Base-by-base conservation (phyloP, 169 alveolate genomes). In the Eimeria sp. region DNA sequence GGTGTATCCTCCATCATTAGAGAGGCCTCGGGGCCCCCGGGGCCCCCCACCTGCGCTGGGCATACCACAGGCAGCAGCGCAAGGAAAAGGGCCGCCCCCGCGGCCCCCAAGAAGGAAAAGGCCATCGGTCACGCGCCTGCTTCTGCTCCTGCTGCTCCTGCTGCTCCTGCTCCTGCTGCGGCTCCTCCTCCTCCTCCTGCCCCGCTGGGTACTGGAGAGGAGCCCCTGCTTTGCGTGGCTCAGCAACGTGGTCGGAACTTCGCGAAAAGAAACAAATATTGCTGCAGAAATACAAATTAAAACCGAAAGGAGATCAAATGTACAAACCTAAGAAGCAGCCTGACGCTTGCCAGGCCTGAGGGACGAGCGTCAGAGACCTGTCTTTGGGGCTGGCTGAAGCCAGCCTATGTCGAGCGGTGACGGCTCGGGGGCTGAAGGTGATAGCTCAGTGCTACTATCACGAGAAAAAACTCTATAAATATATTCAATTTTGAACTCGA, bases 151-250 rank as follows among this genome's bases (percentile, higher is more conserved):
- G 62, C 14, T 56, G 20, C 25, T 56, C 62, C 62, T 56, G 62
- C 14, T 56, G 62, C 62, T 16, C 62, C 62, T 56, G 60, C 60
- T 6, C 16, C 60, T 54, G 6, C 60, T 33, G 77, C 54, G 49
- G 80, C 80, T 30, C 80, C 80, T 71, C 80, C 80, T 71, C 54
- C 80, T 71, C 80, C 80, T 33, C 80, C 80, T 13, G 49, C 80
- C n/a, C 80, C 54, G 54, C 80, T 71, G n/a, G 80, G 80, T 71
- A n/a, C 80, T 71, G 54, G n/a, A 20, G 80, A 71, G 52, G 80
- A 37, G 80, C 80, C 80, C 30, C 80, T 37, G 80, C 49, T 30
- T 0, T 54, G 1, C 54, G 54, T 25, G 9, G 3, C 54, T n/a
- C 49, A 33, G 9, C 80, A 33, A 25, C 54, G 49, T 33, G 25